Evolutionary conservation across 208 protist genomes (phyloP).

Genomic region (Herpetomonas muscarum): DNA sequence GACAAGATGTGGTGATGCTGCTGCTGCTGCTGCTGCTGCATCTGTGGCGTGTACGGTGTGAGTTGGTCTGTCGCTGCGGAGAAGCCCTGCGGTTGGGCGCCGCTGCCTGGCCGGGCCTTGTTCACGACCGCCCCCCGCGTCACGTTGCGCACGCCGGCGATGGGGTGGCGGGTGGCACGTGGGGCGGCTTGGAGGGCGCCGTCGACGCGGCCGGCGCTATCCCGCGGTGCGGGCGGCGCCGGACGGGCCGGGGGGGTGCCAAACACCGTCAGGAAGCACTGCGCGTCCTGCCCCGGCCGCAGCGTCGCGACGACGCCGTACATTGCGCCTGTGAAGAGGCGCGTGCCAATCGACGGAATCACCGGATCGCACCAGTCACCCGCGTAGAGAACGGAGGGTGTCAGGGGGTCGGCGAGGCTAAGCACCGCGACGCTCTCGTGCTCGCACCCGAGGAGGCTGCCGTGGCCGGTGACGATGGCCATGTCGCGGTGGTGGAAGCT

Average conservation of each 20-base stretch:
- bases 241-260: conserved; percentile 55
- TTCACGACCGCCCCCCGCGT: no score
- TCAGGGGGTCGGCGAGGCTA: conserved; percentile 49
- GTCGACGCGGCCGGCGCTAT: conserved; percentile 2
- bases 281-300: conserved; percentile 30
- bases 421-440: conserved; percentile 59
- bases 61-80: no score
- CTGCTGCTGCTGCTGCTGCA: conserved; percentile 2
- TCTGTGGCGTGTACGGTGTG: no score
- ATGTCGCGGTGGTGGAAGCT: conserved; percentile 62
- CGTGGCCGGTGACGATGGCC: conserved; percentile 69
- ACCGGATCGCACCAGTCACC: conserved; percentile 30
- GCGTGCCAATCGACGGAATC: conserved; percentile 44
- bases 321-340: conserved; percentile 47
- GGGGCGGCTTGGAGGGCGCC: no score
- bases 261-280: conserved; percentile 57
- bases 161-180: no score
- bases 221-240: no score
- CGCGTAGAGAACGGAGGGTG: conserved; percentile 55
- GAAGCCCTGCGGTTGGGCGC: no score
- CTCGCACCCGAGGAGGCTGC: conserved; percentile 33
- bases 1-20: no score
- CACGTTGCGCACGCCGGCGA: no score
- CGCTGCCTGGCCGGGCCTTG: no score
- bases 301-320: conserved; percentile 58